Evolutionary conservation across 176 grass and related monocot species (phyloP), one percentile per base, ranked within the genome.

Genomic region (Juncus inflexus): DNA sequence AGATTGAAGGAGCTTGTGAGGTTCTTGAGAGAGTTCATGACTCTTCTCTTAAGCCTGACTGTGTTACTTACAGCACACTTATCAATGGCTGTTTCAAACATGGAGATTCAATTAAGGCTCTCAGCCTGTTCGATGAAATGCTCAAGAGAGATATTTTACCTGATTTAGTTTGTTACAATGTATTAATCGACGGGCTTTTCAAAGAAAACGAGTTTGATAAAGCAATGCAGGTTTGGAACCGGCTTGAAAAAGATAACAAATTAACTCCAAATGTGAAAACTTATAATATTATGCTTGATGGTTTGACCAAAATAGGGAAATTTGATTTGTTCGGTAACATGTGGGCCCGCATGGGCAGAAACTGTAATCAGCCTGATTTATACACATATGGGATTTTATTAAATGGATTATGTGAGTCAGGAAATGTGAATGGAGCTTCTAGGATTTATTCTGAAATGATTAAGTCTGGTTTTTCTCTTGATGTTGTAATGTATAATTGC

Each of bases 121-220:
- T 90, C 12, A 28, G 86, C 60, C 35, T 99, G 69, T 87, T 99
- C 63, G 94, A 92, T 61, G 88, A 99, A 99, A 92, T 92, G 94
- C 68, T 74, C 6, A 65, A 15, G 10, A 73, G 63, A 35, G 67
- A 64, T n/a, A 67, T 99, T 1, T 67, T 84, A 39, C 77, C 78
- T 39, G 94, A 99, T 55, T 52, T 78, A 0, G 83, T 92, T 8
- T 89, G 94, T 72, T 99, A 92, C 60, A 90, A 99, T 72, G 55
- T 87, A 4, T 50, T 99, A 40, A 77, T 99, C 0, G 56, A 78
- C 60, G 85, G 80, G 3, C 77, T 82, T 53, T 92, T 99, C 41
- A 86, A 82, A 65, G 64, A 58, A 11, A 56, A 67, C 5, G 78
- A 84, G 52, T 78, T 73, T 0, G 60, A 80, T 49, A 92, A 75